These are phyloP conservation scores for Byssochlamys sp. DNA, from an alignment of 2,329 filamentous ascomycete genomes.

Conservation along the genomic window DNA sequence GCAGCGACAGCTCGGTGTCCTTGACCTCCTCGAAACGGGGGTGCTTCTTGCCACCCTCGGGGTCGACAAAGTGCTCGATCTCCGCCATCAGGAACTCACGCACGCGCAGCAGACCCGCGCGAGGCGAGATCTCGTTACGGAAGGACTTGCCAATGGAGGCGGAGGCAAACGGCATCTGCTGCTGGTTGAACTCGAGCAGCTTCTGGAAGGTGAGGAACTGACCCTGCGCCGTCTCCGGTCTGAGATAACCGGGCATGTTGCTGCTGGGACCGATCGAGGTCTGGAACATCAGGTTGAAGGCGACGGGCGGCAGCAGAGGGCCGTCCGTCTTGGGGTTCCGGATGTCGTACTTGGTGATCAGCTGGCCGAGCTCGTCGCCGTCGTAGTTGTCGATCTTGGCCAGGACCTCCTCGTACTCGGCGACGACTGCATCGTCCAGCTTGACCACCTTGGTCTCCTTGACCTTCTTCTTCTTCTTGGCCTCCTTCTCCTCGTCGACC, in stretches of 20 bases:
- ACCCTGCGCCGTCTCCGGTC: conserved; percentile 93
- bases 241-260: conserved; percentile 73
- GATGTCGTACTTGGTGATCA: conserved; percentile 87
- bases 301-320: conserved; percentile 67
- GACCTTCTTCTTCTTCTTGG: conserved; percentile 80
- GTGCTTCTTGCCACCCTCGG: conserved; percentile 89
- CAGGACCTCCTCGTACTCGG: conserved; percentile 84
- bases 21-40: conserved; percentile 75
- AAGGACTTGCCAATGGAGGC: conserved; percentile 97
- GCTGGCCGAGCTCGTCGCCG: conserved; percentile 70
- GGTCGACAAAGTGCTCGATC: conserved; percentile 97
- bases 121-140: conserved; percentile 93
- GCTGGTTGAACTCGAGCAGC: conserved; percentile 90
- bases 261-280: conserved; percentile 88
- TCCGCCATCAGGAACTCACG: conserved; percentile 98
- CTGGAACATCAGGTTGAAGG: conserved; percentile 99
- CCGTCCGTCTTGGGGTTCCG: conserved; percentile 73
- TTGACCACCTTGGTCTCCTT: conserved; percentile 69
- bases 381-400: conserved; percentile 94
- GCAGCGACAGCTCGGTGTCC: conserved; percentile 69
- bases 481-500: conserved; percentile 64
- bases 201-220: conserved; percentile 97
- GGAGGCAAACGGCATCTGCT: conserved; percentile 91
- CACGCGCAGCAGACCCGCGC: conserved; percentile 81
- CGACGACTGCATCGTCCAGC: conserved; percentile 72